Percentiles rank a stretch among this genome's conserved stretches.
Evolutionary conservation across 208 protist species (phyloP).

Genomic region (Leishmania lainsoni): DNA sequence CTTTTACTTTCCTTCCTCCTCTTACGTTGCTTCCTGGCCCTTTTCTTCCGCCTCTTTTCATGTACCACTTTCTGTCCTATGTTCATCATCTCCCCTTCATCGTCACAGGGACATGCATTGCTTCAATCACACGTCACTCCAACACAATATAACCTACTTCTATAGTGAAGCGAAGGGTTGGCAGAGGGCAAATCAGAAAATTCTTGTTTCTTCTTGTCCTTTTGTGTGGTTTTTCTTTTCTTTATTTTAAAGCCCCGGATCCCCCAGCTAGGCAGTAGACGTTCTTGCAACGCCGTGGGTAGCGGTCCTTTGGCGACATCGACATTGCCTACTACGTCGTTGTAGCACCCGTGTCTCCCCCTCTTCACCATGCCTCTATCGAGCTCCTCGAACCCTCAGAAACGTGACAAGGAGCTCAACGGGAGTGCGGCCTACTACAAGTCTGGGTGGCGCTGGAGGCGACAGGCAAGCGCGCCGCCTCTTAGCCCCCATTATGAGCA

Average conservation of each 20-base stretch:
- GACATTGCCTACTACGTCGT: not conserved
- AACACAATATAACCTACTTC: not conserved
- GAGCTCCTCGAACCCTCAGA: not conserved
- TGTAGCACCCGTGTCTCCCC: not conserved
- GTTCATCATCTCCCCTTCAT: not conserved
- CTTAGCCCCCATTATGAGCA: not conserved
- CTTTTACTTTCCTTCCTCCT: not conserved
- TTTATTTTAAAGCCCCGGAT: not conserved
- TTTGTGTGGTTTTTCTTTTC: not conserved
- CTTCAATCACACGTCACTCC: not conserved
- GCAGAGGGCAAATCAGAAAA: not conserved
- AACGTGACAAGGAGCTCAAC: constrained; percentile 1
- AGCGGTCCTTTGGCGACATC: not conserved
- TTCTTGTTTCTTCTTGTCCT: not conserved
- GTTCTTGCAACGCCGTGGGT: not conserved
- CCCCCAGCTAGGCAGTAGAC: not conserved
- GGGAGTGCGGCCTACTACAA: not conserved
- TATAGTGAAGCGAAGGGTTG: not conserved
- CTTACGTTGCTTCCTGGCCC: not conserved
- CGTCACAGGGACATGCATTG: not conserved
- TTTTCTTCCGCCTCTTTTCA: not conserved
- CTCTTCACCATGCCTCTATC: constrained; percentile 12
- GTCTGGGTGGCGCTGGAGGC: constrained; percentile 7
- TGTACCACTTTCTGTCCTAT: too few relatives aligned
- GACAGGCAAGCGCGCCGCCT: not conserved